Evolutionary conservation across 768 basidiomycete species (phyloP), one percentile per base, ranked within the genome.

Genomic region (Gyrodon lividus): DNA sequence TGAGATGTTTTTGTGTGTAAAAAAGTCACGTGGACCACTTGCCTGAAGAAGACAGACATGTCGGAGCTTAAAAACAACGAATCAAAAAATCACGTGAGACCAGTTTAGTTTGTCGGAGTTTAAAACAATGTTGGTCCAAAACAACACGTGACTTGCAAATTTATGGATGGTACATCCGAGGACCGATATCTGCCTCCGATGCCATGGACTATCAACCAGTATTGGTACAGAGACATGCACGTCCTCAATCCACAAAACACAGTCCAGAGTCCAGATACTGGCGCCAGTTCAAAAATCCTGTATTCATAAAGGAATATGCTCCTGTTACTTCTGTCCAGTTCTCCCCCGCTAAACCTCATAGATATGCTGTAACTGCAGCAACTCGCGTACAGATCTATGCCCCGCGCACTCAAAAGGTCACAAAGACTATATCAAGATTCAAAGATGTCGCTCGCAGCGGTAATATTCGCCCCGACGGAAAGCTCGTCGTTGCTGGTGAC

Each of bases 271-370:
- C 89, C 3, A 76, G 87, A 57, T 83, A 89, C 68, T 94, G 92
- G 92, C 80, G 91, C 41, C 84, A 87, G 61, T 93, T 89, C 72
- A 91, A 85, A 59, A 79, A 89, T 52, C 92, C 92, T 3, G 89
- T 98, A 1, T 99, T 98, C 69, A 81, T 98, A 68, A 98, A 97
- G 72, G 92, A 98, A 74, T 96, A 96, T 66, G 92, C 93, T 0
- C 93, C 95, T 14, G 86, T 99, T 59, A 98, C 96, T 48, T 91
- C 90, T 14, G 78, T 99, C 28, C 92, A 98, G 67, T 98, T 98
- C 70, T 84, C 92, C 1, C 83, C 83, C 1, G 74, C 88, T 23
- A 86, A 83, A 68, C 96, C 96, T 5, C 93, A 99, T 67, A 78
- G 89, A 64, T 98, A 95, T 76, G 96, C 94, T 22, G 94, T 98